Evolutionary conservation across 176 grass and related monocot species (phyloP).

Genomic region (Chloris gayana): DNA sequence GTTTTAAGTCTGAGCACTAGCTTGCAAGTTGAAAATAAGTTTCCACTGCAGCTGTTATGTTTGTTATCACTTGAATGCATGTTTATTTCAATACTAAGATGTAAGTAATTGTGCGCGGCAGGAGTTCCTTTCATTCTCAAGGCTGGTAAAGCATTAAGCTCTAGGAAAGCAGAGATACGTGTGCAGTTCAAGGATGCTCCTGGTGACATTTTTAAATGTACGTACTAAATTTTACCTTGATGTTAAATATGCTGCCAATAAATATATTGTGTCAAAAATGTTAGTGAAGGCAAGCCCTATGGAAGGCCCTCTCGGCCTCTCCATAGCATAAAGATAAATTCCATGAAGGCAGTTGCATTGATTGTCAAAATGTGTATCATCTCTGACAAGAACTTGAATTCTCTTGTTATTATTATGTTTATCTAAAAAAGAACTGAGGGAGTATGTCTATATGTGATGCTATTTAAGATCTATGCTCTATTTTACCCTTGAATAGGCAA

Average conservation of each 20-base stretch:
- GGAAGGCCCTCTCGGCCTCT: too few relatives aligned
- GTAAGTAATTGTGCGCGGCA: conserved; percentile 40
- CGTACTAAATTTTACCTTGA: conserved; percentile 16
- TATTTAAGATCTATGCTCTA: background rate
- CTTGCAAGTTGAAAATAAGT: background rate
- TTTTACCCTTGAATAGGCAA: conserved; percentile 60
- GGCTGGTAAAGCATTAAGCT: conserved; percentile 90
- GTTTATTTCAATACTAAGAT: conserved; percentile 23
- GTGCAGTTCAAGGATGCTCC: conserved; percentile 98
- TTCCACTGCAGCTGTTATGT: background rate
- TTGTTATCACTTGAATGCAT: background rate
- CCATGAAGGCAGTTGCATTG: background rate
- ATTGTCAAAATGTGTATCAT: background rate
- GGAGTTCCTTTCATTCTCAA: conserved; percentile 98
- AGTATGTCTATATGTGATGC: background rate
- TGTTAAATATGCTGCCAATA: background rate
- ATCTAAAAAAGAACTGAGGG: background rate
- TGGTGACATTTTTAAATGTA: conserved; percentile 97
- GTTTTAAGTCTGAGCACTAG: background rate
- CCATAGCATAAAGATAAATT: background rate
- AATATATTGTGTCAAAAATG: background rate
- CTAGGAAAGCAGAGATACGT: conserved; percentile 95
- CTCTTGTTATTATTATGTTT: background rate
- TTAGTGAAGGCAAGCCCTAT: background rate
- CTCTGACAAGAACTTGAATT: background rate